Evolutionary conservation across 495 filamentous ascomycete species (phyloP).

Genomic region (Penicillium egyptiacum): DNA sequence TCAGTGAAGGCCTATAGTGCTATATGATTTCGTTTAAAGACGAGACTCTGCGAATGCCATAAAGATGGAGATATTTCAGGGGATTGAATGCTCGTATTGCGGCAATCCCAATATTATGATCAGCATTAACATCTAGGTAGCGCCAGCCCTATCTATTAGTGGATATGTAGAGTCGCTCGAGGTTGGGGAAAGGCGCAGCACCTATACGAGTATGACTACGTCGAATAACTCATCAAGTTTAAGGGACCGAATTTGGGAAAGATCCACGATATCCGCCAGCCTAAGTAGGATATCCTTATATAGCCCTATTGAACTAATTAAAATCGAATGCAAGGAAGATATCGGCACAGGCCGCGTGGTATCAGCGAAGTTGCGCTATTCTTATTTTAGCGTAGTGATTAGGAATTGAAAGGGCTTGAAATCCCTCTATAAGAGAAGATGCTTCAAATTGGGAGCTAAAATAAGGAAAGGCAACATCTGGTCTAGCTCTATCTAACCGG

Average conservation of each 20-base stretch:
- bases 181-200: slow-evolving; percentile 8
- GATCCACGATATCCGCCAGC: slow-evolving; percentile 1
- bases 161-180: slow-evolving; percentile 17
- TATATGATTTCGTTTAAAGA: slow-evolving; percentile 10
- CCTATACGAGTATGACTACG: not conserved
- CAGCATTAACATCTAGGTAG: not conserved
- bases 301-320: not conserved
- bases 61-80: slow-evolving; percentile 11
- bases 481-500: not conserved
- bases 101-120: slow-evolving; percentile 7
- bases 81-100: slow-evolving; percentile 13
- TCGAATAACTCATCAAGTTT: not conserved
- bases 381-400: not conserved
- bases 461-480: slow-evolving; percentile 11
- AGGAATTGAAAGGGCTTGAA: not conserved
- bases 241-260: slow-evolving; percentile 8
- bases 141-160: not conserved
- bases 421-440: not conserved
- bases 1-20: slow-evolving; percentile 15
- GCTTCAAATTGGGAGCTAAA: slow-evolving; percentile 1
- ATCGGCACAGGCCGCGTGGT: not conserved
- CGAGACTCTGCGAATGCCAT: not conserved
- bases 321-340: slow-evolving; percentile 4
- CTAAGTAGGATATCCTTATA: not conserved
- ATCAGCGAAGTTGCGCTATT: not conserved